phyloP scores from a whole-genome alignment of 2,329 filamentous ascomycete species.

The Colletotrichum somersetense region DNA sequence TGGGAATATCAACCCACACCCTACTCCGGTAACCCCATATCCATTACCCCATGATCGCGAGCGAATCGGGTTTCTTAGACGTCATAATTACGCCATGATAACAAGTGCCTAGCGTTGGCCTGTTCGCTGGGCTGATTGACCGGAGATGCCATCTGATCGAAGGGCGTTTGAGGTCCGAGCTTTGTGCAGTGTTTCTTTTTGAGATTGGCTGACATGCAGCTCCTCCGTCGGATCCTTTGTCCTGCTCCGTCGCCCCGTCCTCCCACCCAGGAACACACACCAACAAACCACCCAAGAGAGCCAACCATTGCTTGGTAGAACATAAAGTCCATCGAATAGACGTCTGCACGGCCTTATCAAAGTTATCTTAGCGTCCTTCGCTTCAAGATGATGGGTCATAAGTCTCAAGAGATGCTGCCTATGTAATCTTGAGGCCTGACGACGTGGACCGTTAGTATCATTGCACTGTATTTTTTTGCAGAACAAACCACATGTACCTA shows the following conservation, averaged over 20 bases:
- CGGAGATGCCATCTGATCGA: not conserved
- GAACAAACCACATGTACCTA: too few relatives aligned
- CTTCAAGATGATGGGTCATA: conserved; percentile 10
- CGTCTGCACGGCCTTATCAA: not conserved
- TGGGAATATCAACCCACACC: not conserved
- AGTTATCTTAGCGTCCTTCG: conserved; percentile 6
- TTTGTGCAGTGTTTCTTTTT: not conserved
- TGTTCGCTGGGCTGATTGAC: not conserved
- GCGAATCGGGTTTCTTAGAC: conserved; percentile 9
- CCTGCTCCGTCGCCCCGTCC: not conserved
- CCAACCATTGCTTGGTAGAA: not conserved
- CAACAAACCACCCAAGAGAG: not conserved
- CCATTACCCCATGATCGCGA: conserved; percentile 3
- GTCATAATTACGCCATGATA: conserved; percentile 41
- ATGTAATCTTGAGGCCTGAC: not conserved
- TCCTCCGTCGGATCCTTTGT: not conserved
- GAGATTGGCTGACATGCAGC: not conserved
- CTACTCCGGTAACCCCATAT: not conserved
- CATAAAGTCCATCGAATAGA: not conserved
- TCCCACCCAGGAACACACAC: not conserved
- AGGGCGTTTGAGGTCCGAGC: not conserved
- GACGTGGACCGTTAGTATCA: too few relatives aligned
- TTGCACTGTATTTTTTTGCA: too few relatives aligned
- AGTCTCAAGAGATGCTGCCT: not conserved
- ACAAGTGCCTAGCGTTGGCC: not conserved